phyloP scores from a whole-genome alignment of 2,329 filamentous ascomycete genomes.

The Ophiocordyceps unilateralis region DNA sequence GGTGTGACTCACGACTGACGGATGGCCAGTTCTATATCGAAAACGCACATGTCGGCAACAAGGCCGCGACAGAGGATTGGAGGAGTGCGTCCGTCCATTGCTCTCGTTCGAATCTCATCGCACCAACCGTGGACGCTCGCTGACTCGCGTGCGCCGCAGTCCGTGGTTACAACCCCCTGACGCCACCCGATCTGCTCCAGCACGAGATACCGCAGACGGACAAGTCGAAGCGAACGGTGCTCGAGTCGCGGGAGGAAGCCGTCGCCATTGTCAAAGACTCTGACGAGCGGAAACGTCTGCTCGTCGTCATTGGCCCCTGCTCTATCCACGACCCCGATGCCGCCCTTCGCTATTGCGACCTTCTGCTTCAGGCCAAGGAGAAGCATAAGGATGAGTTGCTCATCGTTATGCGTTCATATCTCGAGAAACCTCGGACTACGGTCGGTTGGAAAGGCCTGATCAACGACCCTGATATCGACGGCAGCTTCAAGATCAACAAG shows the following conservation, averaged over 20 bases:
- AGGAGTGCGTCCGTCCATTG: constrained; percentile 41
- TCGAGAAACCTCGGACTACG: constrained; percentile 95
- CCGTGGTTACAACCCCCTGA: constrained; percentile 84
- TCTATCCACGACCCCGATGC: constrained; percentile 90
- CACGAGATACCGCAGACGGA: constrained; percentile 61
- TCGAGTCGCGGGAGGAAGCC: constrained; percentile 44
- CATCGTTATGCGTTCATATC: constrained; percentile 95
- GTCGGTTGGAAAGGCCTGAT: constrained; percentile 98
- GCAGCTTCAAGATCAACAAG: constrained; percentile 99
- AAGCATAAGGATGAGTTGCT: constrained; percentile 80
- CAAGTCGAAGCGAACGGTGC: constrained; percentile 41
- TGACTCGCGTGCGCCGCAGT: constrained; percentile 25
- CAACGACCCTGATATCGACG: constrained; percentile 96
- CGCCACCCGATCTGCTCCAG: constrained; percentile 84
- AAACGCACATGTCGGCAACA: constrained; percentile 65
- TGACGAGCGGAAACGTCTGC: constrained; percentile 40
- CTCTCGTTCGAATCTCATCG: constrained; percentile 1
- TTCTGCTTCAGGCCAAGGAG: constrained; percentile 63
- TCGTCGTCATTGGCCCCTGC: constrained; percentile 82
- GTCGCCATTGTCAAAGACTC: constrained; percentile 52
- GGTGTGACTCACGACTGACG: constrained; percentile 11
- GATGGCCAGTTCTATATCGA: constrained; percentile 48
- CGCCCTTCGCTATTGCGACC: constrained; percentile 83
- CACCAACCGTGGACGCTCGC: background rate
- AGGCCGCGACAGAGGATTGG: constrained; percentile 60